Conservation (phyloP, 192 early-diverging fungal genomes). For the Phlyctochytrium bullatum region DNA sequence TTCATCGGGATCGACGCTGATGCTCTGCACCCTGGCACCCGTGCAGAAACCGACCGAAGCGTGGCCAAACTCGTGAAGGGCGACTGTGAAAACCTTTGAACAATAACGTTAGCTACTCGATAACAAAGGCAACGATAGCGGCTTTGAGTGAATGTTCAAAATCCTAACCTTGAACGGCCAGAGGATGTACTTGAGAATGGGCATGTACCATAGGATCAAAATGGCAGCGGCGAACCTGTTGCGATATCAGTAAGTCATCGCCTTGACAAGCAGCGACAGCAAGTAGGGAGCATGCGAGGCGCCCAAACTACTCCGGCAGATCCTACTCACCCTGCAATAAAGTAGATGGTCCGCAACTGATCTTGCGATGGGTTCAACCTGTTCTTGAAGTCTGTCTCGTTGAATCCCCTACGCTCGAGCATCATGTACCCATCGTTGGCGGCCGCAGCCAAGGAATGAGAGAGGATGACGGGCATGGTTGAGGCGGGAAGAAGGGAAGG, state of each 20-base stretch:
- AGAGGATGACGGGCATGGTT: not conserved
- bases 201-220: slow-evolving; percentile 77
- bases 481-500: not conserved
- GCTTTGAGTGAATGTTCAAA: not conserved
- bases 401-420: not conserved
- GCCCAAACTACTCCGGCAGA: too few relatives aligned
- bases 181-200: slow-evolving; percentile 77
- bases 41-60: slow-evolving; percentile 82
- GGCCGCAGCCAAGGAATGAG: not conserved
- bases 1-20: slow-evolving; percentile 31
- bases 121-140: slow-evolving; percentile 15
- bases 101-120: too few relatives aligned
- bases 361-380: slow-evolving; percentile 29
- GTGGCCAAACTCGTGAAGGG: slow-evolving; percentile 94
- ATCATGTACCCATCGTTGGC: not conserved
- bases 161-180: slow-evolving; percentile 85
- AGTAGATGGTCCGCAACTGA: slow-evolving; percentile 49
- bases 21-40: slow-evolving; percentile 84
- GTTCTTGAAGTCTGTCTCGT: not conserved
- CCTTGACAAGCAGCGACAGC: not conserved
- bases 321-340: slow-evolving; percentile 48
- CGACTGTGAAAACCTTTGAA: slow-evolving; percentile 83
- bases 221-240: slow-evolving; percentile 19
- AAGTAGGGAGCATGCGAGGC: not conserved
- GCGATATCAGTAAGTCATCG: not conserved